Evolutionary conservation across 1,284 basidiomycete genomes (phyloP), one percentile per base, ranked within the genome.

Genomic region (Trametes pubescens): DNA sequence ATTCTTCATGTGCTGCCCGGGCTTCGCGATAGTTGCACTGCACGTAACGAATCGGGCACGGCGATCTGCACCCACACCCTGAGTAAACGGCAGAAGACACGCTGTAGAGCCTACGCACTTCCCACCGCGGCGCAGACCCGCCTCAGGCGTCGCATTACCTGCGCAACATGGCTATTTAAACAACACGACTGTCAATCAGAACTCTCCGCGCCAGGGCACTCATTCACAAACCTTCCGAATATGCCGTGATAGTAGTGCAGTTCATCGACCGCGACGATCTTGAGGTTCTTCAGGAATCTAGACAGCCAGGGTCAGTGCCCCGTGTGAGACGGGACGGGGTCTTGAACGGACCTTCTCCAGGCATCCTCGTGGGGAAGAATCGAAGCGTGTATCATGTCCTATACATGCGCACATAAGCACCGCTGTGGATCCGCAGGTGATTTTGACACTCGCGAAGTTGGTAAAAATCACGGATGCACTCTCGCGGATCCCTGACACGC

Each of bases 381-480:
- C 1, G 92, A 90, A 44, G 90, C 87, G 72, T 97, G 95, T 7
- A 97, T 82, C 84, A 90, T 96, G 70, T 96, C 95, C 91, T 96
- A 54, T 14, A 38, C n/a, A 51, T 5, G 48, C 59, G 56, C 62
- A 57, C 51, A 68, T 68, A n/a, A 64, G 64, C 51, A 26, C 55
- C 54, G 34, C 18, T 18, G 14, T 26, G 29, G 51, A 46, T 43
- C 21, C 57, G 55, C 43, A 57, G 5, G 43, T 4, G 11, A n/a
- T 10, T 44, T 32, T 5, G 14, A 18, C 53, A 79, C 86, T 58
- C 72, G 91, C 92, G 71, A 92, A 91, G 72, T 93, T 93, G 2
- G 90, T 92, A 68, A 92, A 89, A 48, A 93, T 88, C 34, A 93
- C 84, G 0, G 89, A 90, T 0, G 86, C 85, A 1, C 76, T 84